phyloP scores from a whole-genome alignment of 2,329 filamentous ascomycete species.

The Venturiaceae sp. region DNA sequence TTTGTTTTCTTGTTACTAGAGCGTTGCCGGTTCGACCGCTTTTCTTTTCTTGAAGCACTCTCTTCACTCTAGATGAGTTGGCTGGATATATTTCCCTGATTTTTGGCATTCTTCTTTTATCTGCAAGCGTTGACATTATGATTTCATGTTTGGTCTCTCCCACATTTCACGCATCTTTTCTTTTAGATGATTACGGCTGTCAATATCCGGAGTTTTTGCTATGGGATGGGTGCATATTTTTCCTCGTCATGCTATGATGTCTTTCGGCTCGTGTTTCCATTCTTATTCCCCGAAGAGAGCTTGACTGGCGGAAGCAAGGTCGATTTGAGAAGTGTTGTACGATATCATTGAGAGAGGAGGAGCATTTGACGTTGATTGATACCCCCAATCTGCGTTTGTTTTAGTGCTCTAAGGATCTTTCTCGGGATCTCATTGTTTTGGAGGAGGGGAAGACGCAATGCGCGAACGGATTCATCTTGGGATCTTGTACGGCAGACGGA shows the following conservation, averaged over 20 bases:
- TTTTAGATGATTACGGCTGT: background rate
- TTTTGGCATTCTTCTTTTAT: background rate
- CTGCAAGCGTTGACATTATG: background rate
- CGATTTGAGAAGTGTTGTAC: background rate
- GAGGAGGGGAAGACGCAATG: background rate
- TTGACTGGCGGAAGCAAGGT: background rate
- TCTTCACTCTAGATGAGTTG: background rate
- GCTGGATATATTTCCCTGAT: background rate
- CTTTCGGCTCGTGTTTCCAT: background rate
- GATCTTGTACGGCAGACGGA: background rate
- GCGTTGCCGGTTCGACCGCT: background rate
- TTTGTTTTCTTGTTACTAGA: conserved; percentile 64
- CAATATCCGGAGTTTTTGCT: background rate
- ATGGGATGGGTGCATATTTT: background rate
- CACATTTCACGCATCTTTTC: background rate
- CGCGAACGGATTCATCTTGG: background rate
- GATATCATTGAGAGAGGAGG: background rate
- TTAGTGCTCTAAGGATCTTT: background rate
- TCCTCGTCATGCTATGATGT: background rate
- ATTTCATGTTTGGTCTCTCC: background rate
- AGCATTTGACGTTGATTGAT: conserved; percentile 2
- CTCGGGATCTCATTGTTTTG: background rate
- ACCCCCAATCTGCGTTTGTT: background rate
- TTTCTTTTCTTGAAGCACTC: background rate
- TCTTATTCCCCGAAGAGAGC: background rate